Conservation (phyloP, 768 basidiomycete species). For the Boletus tomentosulus region DNA sequence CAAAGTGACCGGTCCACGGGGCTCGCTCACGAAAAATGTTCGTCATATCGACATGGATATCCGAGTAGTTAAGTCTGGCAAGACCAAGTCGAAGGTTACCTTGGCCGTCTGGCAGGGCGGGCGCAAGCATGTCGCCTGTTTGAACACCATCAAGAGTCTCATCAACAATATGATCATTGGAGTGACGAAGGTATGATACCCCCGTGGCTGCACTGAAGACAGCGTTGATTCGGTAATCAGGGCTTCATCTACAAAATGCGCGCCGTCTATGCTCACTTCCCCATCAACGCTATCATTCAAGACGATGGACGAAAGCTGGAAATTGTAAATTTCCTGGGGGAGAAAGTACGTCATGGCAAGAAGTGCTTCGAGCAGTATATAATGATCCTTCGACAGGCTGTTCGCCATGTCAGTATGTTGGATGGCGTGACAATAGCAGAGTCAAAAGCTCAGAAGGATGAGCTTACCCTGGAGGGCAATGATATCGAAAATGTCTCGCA, state of each 20-base stretch:
- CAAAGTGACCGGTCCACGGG: constrained; percentile 88
- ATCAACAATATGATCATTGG: constrained; percentile 98
- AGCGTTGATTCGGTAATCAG: constrained; percentile 36
- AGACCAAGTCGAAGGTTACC: constrained; percentile 68
- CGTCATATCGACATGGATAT: constrained; percentile 95
- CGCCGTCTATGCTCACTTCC: constrained; percentile 99
- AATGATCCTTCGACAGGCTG: constrained; percentile 49
- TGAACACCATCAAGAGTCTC: constrained; percentile 91
- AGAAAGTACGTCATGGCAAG: constrained; percentile 59
- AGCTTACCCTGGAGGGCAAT: constrained; percentile 90
- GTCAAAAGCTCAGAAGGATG: constrained; percentile 91
- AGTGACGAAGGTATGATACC: constrained; percentile 75
- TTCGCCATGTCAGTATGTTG: constrained; percentile 91
- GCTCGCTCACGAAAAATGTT: constrained; percentile 87
- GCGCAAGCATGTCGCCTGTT: constrained; percentile 97
- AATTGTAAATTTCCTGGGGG: constrained; percentile 94
- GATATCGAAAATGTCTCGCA: constrained; percentile 98
- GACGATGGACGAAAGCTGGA: constrained; percentile 68
- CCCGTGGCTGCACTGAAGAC: not conserved
- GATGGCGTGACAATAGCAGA: constrained; percentile 79
- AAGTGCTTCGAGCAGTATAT: not conserved
- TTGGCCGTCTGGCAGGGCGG: constrained; percentile 98
- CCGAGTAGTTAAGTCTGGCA: constrained; percentile 66
- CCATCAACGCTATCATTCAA: constrained; percentile 97
- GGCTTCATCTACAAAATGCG: constrained; percentile 99